Evolutionary conservation across 2,329 filamentous ascomycete genomes (phyloP).

Genomic region (Calycina herbarum): DNA sequence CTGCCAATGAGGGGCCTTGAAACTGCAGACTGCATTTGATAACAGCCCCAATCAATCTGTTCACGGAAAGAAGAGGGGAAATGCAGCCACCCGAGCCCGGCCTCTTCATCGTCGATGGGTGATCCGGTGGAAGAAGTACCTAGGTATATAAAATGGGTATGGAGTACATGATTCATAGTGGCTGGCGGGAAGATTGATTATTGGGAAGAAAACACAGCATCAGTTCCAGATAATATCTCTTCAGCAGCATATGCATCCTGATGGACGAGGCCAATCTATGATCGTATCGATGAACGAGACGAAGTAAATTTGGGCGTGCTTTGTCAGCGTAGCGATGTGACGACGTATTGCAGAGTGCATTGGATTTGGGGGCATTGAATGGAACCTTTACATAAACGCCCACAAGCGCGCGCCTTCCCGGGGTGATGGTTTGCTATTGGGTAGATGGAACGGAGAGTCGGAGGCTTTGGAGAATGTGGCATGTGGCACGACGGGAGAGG

Average conservation of each 20-base stretch:
- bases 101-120: neutral
- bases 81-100: conserved; percentile 10
- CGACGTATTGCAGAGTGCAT: conserved; percentile 1
- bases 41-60: neutral
- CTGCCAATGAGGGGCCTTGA: neutral
- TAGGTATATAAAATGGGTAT: neutral
- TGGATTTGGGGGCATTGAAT: neutral
- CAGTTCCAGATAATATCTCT: conserved; percentile 1
- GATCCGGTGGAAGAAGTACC: neutral
- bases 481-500: neutral
- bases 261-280: neutral
- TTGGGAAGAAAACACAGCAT: conserved; percentile 12
- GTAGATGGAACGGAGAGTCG: conserved; percentile 4
- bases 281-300: neutral
- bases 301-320: neutral
- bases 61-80: conserved; percentile 6
- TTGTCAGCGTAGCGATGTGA: conserved; percentile 7
- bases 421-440: neutral
- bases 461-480: neutral
- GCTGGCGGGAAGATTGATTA: neutral
- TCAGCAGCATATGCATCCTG: conserved; percentile 6
- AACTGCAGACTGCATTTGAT: conserved; percentile 1
- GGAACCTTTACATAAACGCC: conserved; percentile 9
- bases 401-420: conserved; percentile 9
- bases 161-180: neutral